Evolutionary conservation across 1,284 basidiomycete species (phyloP).

Genomic region (Boletellus deceptivus): DNA sequence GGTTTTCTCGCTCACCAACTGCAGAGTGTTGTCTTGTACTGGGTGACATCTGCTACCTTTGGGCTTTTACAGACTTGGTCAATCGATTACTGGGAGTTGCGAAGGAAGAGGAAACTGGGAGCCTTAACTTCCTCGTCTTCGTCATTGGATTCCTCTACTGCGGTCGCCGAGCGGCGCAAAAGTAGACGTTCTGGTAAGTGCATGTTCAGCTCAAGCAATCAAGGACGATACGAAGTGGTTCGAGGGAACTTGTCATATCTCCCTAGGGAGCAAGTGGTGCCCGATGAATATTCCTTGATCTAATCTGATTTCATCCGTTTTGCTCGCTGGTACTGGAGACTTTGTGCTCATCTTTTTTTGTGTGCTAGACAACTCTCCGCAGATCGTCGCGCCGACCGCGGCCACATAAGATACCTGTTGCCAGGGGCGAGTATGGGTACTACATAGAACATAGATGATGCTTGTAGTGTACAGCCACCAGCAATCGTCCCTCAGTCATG

Average conservation of each 20-base stretch:
- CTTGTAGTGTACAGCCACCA: slow-evolving; percentile 30
- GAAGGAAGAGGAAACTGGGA: slow-evolving; percentile 38
- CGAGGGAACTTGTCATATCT: slow-evolving; percentile 54
- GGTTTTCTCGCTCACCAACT: slow-evolving; percentile 7
- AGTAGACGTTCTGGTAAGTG: slow-evolving; percentile 18
- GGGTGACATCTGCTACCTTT: slow-evolving; percentile 80
- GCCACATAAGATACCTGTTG: background rate
- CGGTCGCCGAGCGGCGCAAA: slow-evolving; percentile 5
- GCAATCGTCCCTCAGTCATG: slow-evolving; percentile 42
- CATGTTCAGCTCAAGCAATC: slow-evolving; percentile 16
- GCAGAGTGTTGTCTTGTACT: slow-evolving; percentile 78
- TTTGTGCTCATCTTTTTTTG: slow-evolving; percentile 3
- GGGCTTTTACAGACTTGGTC: slow-evolving; percentile 77
- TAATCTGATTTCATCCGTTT: slow-evolving; percentile 65
- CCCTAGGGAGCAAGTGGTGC: slow-evolving; percentile 37
- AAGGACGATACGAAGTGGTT: slow-evolving; percentile 73
- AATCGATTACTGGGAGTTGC: slow-evolving; percentile 63
- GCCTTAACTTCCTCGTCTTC: slow-evolving; percentile 3
- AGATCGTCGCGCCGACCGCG: background rate
- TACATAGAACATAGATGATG: background rate
- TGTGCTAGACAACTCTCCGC: background rate
- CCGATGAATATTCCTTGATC: slow-evolving; percentile 76
- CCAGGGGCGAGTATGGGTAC: background rate
- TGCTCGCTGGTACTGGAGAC: background rate
- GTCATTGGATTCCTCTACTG: slow-evolving; percentile 1